Evolutionary conservation across 2,329 filamentous ascomycete genomes (phyloP).

Genomic region (Aspergillus sp.): DNA sequence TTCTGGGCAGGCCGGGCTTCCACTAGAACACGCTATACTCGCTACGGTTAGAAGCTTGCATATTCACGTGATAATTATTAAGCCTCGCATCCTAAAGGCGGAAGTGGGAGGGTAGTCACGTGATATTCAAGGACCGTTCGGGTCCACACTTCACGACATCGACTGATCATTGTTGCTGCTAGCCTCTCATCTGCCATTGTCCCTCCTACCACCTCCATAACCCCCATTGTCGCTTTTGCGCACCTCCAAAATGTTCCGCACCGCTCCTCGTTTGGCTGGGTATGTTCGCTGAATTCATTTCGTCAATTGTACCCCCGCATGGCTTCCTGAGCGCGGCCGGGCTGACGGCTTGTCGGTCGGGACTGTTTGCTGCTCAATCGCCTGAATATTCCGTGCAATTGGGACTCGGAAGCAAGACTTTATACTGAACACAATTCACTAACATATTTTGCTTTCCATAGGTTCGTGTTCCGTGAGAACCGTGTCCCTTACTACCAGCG

Average conservation of each 20-base stretch:
- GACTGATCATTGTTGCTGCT: slow-evolving; percentile 25
- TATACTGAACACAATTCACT: slow-evolving; percentile 15
- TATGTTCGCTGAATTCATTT: slow-evolving; percentile 31
- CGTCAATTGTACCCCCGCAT: slow-evolving; percentile 1
- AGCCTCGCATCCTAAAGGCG: slow-evolving; percentile 29
- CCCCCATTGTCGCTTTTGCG: slow-evolving; percentile 27
- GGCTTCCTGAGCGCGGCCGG: slow-evolving; percentile 14
- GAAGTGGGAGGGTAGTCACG: slow-evolving; percentile 36
- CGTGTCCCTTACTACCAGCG: slow-evolving; percentile 68
- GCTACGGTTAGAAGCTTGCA: slow-evolving; percentile 15
- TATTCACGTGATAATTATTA: slow-evolving; percentile 26
- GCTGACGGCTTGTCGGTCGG: slow-evolving; percentile 21
- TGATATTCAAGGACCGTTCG: slow-evolving; percentile 25
- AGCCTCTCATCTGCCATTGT: slow-evolving; percentile 29
- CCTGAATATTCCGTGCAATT: slow-evolving; percentile 10
- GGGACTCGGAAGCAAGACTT: slow-evolving; percentile 10
- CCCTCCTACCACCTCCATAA: slow-evolving; percentile 26
- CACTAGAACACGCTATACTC: background rate
- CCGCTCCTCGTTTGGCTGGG: slow-evolving; percentile 46
- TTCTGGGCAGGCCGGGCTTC: slow-evolving; percentile 13
- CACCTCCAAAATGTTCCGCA: slow-evolving; percentile 46
- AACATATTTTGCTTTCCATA: slow-evolving; percentile 27
- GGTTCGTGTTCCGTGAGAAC: slow-evolving; percentile 65
- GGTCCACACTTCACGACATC: slow-evolving; percentile 34
- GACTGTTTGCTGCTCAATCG: slow-evolving; percentile 20